phyloP scores from a whole-genome alignment of 1,139 yeast genomes.

The Protomyces inundatus region DNA sequence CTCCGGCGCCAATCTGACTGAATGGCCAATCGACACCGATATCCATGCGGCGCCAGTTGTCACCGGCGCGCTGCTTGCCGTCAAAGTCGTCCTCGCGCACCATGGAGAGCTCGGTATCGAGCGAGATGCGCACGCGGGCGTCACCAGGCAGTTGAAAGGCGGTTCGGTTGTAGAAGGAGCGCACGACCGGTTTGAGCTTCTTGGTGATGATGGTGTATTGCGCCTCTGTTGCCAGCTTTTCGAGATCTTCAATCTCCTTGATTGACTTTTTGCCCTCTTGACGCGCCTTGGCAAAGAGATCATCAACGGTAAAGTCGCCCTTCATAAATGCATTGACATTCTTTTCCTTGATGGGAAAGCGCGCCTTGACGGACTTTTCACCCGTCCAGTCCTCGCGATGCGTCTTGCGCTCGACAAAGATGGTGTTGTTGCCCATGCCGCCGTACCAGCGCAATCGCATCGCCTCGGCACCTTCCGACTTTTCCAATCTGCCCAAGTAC shows the following conservation, averaged over 20 bases:
- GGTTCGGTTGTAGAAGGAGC: constrained; percentile 95
- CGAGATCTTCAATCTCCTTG: constrained; percentile 86
- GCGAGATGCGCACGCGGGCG: constrained; percentile 95
- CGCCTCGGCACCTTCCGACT: constrained; percentile 98
- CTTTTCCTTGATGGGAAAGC: constrained; percentile 87
- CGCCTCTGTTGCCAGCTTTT: constrained; percentile 84
- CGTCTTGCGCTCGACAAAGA: constrained; percentile 93
- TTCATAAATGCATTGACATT: constrained; percentile 74
- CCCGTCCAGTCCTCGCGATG: constrained; percentile 99
- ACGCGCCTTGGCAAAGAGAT: constrained; percentile 86
- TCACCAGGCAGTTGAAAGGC: constrained; percentile 99
- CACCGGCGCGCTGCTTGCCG: constrained; percentile 80
- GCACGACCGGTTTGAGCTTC: constrained; percentile 83
- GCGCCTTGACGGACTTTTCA: constrained; percentile 93
- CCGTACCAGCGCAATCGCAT: constrained; percentile 98
- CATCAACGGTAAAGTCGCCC: constrained; percentile 80
- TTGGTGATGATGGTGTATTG: constrained; percentile 83
- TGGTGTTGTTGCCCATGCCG: constrained; percentile 87
- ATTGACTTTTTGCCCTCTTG: constrained; percentile 83
- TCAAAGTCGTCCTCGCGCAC: constrained; percentile 96
- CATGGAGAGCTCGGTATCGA: constrained; percentile 92
- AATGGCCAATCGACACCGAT: constrained; percentile 97
- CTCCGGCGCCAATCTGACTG: constrained; percentile 72
- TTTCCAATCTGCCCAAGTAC: constrained; percentile 87
- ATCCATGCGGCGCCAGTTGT: constrained; percentile 97